Evolutionary conservation across 176 grass and related monocot species (phyloP).

Genomic region (Hsuehochloa calcarea): DNA sequence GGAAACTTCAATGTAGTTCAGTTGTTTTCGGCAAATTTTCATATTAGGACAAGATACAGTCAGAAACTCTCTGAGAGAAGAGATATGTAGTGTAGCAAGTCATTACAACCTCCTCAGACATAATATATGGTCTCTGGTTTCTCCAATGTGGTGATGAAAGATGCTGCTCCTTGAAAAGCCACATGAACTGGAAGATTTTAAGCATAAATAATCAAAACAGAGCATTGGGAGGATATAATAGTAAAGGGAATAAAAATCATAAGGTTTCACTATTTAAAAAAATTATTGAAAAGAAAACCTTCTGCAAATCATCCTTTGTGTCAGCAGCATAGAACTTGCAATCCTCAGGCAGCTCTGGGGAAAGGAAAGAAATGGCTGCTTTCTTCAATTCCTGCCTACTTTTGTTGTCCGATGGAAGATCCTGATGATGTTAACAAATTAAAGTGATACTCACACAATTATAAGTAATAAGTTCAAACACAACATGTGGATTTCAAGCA

Average conservation of each 20-base stretch:
- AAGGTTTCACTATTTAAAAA: background rate
- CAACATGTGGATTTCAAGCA: background rate
- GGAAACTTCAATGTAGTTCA: constrained; percentile 6
- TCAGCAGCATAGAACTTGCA: constrained; percentile 87
- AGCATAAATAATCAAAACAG: background rate
- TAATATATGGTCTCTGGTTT: constrained; percentile 88
- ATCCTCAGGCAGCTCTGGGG: constrained; percentile 88
- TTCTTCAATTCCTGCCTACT: constrained; percentile 91
- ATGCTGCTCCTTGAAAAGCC: constrained; percentile 94
- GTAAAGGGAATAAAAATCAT: background rate
- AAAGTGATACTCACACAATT: constrained; percentile 18
- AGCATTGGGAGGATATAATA: constrained; percentile 1
- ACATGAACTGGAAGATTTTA: constrained; percentile 69
- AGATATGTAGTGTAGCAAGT: constrained; percentile 2
- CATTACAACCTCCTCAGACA: constrained; percentile 75
- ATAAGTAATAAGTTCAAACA: background rate
- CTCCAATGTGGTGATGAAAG: constrained; percentile 92
- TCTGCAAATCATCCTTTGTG: constrained; percentile 94
- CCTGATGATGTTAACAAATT: constrained; percentile 44
- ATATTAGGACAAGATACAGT: background rate
- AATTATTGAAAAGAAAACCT: constrained; percentile 43
- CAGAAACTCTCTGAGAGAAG: constrained; percentile 8
- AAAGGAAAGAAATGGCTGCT: constrained; percentile 63
- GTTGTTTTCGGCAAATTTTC: background rate
- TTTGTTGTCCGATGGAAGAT: constrained; percentile 87